These are phyloP conservation scores for Penicillium salamii DNA, from an alignment of 495 filamentous ascomycete genomes.

Conservation along the genomic window DNA sequence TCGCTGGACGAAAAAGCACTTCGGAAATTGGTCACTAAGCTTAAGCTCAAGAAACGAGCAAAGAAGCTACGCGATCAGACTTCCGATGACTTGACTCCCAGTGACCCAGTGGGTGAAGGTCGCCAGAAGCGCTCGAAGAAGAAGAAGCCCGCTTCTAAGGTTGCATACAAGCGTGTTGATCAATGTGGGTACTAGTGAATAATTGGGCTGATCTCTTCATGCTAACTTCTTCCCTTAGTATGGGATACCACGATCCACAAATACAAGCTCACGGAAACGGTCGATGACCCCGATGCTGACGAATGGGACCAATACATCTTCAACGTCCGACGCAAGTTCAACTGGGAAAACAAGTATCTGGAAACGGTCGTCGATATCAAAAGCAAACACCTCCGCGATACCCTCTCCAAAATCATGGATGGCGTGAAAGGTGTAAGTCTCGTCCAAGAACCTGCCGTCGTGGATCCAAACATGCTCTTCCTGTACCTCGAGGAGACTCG, in stretches of 20 bases:
- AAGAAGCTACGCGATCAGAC: constrained; percentile 30
- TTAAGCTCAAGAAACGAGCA: constrained; percentile 45
- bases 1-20: constrained; percentile 39
- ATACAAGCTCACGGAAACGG: constrained; percentile 79
- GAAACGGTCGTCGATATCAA: constrained; percentile 83
- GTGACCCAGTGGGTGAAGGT: constrained; percentile 13
- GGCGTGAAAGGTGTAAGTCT: constrained; percentile 78
- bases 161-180: constrained; percentile 85
- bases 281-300: constrained; percentile 65
- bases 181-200: constrained; percentile 47
- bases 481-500: constrained; percentile 78
- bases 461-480: constrained; percentile 88
- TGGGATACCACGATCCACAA: constrained; percentile 79
- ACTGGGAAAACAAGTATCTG: constrained; percentile 83
- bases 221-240: constrained; percentile 34
- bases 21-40: constrained; percentile 48
- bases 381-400: constrained; percentile 72
- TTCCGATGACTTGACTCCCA: constrained; percentile 12
- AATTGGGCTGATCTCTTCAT: background rate
- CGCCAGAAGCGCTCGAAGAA: constrained; percentile 29
- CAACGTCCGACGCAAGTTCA: constrained; percentile 79
- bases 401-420: constrained; percentile 71
- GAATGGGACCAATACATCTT: constrained; percentile 87
- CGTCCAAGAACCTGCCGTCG: constrained; percentile 72
- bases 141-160: constrained; percentile 57